Evolutionary conservation across 2,329 filamentous ascomycete genomes (phyloP).

Genomic region (Aureobasidium sp.): DNA sequence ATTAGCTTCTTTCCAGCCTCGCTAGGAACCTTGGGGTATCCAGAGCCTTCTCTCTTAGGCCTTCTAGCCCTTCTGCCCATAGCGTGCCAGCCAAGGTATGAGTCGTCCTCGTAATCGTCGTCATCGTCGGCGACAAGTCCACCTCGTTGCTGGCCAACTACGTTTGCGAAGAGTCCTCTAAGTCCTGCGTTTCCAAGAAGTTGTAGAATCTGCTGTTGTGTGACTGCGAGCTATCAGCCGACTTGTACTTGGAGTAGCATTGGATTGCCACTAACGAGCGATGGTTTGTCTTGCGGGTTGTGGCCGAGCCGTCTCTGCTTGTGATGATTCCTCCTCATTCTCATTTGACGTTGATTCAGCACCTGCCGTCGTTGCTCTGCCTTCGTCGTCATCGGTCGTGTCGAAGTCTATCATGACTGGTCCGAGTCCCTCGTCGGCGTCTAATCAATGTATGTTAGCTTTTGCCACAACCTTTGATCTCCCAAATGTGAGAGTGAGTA

Average conservation of each 20-base stretch:
- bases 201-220: slow-evolving; percentile 43
- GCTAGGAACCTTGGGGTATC: slow-evolving; percentile 79
- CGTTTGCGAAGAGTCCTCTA: slow-evolving; percentile 40
- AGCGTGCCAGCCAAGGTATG: slow-evolving; percentile 28
- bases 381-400: slow-evolving; percentile 28
- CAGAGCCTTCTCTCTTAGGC: slow-evolving; percentile 34
- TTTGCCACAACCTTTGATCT: slow-evolving; percentile 24
- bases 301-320: slow-evolving; percentile 22
- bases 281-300: slow-evolving; percentile 20
- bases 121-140: slow-evolving; percentile 24
- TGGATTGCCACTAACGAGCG: slow-evolving; percentile 20
- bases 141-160: slow-evolving; percentile 19
- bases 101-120: slow-evolving; percentile 33
- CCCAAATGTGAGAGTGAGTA: slow-evolving; percentile 16
- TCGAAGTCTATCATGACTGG: slow-evolving; percentile 31
- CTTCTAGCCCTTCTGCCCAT: slow-evolving; percentile 38
- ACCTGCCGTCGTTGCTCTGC: slow-evolving; percentile 18
- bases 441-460: slow-evolving; percentile 16
- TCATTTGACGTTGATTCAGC: slow-evolving; percentile 16
- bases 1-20: slow-evolving; percentile 69
- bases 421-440: slow-evolving; percentile 34
- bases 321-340: slow-evolving; percentile 26
- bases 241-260: background rate
- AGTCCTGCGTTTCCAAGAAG: slow-evolving; percentile 46
- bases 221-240: slow-evolving; percentile 27